Evolutionary conservation across 345 rosid genomes (phyloP).

Genomic region (Balakata baccata): DNA sequence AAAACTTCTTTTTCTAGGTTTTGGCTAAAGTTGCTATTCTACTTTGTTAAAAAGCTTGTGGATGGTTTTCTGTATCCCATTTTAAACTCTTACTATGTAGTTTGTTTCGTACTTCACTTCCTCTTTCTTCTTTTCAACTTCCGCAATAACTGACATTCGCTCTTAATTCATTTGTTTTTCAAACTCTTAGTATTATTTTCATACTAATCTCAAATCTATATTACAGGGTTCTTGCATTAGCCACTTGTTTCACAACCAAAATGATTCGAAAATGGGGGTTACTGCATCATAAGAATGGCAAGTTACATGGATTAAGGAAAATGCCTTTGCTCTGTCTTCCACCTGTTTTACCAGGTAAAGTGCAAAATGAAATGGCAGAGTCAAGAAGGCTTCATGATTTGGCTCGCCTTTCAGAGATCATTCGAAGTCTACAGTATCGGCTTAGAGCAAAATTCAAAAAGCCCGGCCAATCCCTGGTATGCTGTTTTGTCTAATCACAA

Average conservation of each 20-base stretch:
- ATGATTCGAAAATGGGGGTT: constrained; percentile 72
- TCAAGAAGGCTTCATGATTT: constrained; percentile 62
- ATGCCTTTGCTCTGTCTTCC: constrained; percentile 49
- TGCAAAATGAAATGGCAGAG: constrained; percentile 38
- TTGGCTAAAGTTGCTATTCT: background rate
- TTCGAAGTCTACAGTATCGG: constrained; percentile 68
- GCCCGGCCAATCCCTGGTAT: constrained; percentile 63
- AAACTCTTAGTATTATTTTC: background rate
- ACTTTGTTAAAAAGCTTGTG: background rate
- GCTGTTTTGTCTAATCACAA: constrained; percentile 24
- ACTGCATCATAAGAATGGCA: constrained; percentile 53
- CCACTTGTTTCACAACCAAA: constrained; percentile 74
- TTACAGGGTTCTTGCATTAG: constrained; percentile 78
- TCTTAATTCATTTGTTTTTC: background rate
- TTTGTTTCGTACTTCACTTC: background rate
- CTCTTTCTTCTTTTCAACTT: background rate
- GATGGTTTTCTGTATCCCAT: background rate
- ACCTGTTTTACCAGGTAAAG: constrained; percentile 36
- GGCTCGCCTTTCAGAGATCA: constrained; percentile 80
- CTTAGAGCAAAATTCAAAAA: constrained; percentile 61
- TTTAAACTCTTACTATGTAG: background rate
- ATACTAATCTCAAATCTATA: constrained; percentile 23
- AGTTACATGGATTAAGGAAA: constrained; percentile 36
- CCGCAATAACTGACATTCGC: background rate
- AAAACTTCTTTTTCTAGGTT: background rate